Base-by-base conservation (phyloP, 129 eudicot species). In the Ambrosia trifida region DNA sequence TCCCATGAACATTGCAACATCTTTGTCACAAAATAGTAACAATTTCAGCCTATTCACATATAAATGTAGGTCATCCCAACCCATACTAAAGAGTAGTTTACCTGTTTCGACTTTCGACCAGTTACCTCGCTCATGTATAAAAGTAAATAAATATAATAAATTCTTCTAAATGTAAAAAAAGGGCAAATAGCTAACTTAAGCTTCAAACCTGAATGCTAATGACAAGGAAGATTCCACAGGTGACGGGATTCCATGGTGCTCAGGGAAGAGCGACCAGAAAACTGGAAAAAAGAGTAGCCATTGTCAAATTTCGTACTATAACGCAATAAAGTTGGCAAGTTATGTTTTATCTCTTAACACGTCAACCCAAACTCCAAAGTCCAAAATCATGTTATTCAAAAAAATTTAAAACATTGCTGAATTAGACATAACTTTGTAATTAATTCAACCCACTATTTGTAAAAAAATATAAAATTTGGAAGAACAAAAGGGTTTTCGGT, bases 201-300 rank as follows among this genome's bases (percentile, higher is more conserved):
- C 49, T 14, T 53, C 67, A 51, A 58, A 92, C 98, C 95, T 89
- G 95, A 89, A 92, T 72, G 98, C 79, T 66, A 92, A 82, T 18
- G 98, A 86, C 69, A 92, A 75, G 56, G 95, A 91, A 43, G 98
- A 82, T 60, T 89, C 98, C 78, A 81, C 81, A 0, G 96, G 87
- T 7, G 98, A 68, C 52, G 81, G 50, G 7, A 88, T 79, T 56
- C 85, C 83, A 66, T 75, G 73, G 69, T 79, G 86, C 78, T 84
- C 80, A 62, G 98, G 96, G 73, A 87, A 74, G 71, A 87, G 86
- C 11, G 98, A 87, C 98, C 96, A 93, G 64, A 89, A 85, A 69
- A 85, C 98, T 93, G 92, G 56, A 61, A 73, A 77, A 76, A 8
- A 30, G 40, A 65, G 69, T 35, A 72, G 45, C 4, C 50, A 60